Conservation (phyloP, 768 basidiomycete genomes). For the Punctularia strigosozonata region DNA sequence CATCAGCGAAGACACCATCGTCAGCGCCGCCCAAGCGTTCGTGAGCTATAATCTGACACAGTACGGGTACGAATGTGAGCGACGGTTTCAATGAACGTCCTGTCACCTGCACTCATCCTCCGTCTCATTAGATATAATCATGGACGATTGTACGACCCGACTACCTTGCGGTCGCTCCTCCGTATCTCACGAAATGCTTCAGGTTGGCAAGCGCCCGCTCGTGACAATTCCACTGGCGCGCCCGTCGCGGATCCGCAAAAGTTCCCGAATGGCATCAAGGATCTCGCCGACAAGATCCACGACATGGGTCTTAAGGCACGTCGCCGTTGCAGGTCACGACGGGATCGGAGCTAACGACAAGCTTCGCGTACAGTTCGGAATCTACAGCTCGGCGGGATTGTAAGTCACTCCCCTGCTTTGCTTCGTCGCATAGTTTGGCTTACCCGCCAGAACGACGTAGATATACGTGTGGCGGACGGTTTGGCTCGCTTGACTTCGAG, state of each 20-base stretch:
- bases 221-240: conserved; percentile 18
- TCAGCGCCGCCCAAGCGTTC: conserved; percentile 20
- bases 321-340: too few relatives aligned
- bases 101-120: neutral
- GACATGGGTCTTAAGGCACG: conserved; percentile 20
- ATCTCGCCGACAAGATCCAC: conserved; percentile 22
- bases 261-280: conserved; percentile 20
- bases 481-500: conserved; percentile 28
- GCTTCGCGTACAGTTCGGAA: conserved; percentile 18
- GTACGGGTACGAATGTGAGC: conserved; percentile 25
- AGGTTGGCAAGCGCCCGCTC: conserved; percentile 22
- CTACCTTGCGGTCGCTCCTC: too few relatives aligned
- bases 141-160: conserved; percentile 24
- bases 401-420: conserved; percentile 6
- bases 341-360: too few relatives aligned
- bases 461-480: conserved; percentile 23
- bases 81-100: too few relatives aligned
- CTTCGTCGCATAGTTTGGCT: neutral
- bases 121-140: conserved; percentile 18
- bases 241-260: conserved; percentile 18
- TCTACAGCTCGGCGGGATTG: conserved; percentile 24
- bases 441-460: conserved; percentile 5
- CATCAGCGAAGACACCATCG: conserved; percentile 23
- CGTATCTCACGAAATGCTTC: too few relatives aligned
- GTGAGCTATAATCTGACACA: conserved; percentile 19